Conservation (phyloP, 129 eudicot genomes). For the Pulicaria dysenterica region DNA sequence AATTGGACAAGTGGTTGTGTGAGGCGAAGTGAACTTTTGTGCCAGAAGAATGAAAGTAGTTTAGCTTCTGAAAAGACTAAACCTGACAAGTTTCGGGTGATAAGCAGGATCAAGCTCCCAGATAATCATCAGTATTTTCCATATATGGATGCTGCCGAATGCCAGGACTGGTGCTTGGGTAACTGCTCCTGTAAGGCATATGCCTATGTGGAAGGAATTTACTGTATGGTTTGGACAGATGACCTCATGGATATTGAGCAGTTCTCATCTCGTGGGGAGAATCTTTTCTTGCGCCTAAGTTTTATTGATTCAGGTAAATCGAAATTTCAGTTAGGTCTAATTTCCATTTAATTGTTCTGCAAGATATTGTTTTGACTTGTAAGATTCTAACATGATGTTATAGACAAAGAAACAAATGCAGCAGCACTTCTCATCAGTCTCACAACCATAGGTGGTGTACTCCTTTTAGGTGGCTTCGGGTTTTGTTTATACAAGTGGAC, state of each 20-base stretch:
- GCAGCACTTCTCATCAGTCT: constrained; percentile 15
- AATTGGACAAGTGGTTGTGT: constrained; percentile 49
- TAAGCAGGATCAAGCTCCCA: constrained; percentile 36
- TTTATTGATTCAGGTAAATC: constrained; percentile 40
- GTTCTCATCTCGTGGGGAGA: constrained; percentile 35
- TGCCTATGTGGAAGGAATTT: constrained; percentile 39
- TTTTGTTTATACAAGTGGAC: constrained; percentile 30
- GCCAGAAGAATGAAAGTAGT: constrained; percentile 32
- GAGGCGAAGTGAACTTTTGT: constrained; percentile 34
- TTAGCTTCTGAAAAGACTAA: constrained; percentile 22
- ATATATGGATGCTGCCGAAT: constrained; percentile 10
- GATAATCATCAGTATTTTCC: constrained; percentile 30
- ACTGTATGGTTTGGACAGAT: constrained; percentile 51
- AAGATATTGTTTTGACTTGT: constrained; percentile 1
- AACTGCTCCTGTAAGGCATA: constrained; percentile 56
- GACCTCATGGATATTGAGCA: constrained; percentile 41
- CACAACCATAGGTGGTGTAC: constrained; percentile 30
- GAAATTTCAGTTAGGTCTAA: background rate
- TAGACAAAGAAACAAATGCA: constrained; percentile 14
- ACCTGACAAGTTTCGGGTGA: constrained; percentile 42
- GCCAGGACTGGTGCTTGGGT: constrained; percentile 34
- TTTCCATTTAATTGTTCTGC: background rate
- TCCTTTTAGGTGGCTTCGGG: constrained; percentile 30
- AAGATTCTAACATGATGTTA: constrained; percentile 6
- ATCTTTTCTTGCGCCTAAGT: constrained; percentile 43